These are phyloP conservation scores for Silene latifolia DNA, from an alignment of 148 eudicot species.

Conservation along the genomic window DNA sequence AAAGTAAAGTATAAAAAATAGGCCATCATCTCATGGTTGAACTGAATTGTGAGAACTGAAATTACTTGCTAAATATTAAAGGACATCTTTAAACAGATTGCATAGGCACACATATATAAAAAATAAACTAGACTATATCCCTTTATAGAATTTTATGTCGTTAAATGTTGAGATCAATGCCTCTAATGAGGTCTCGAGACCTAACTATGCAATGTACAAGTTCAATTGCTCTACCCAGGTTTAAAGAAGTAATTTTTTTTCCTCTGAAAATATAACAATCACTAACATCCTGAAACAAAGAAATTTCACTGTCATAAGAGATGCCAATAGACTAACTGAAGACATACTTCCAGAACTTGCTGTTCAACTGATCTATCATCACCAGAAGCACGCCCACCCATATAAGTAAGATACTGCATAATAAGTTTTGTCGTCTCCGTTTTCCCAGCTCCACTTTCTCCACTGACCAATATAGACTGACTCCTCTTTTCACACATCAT, in stretches of 20 bases:
- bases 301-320: constrained; percentile 1
- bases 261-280: not conserved
- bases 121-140: not conserved
- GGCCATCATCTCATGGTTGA: not conserved
- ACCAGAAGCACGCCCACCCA: constrained; percentile 91
- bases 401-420: constrained; percentile 94
- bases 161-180: not conserved
- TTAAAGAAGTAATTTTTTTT: constrained; percentile 2
- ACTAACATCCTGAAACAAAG: constrained; percentile 1
- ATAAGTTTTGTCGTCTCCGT: constrained; percentile 96
- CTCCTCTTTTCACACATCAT: constrained; percentile 71
- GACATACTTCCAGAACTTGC: constrained; percentile 93
- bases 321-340: constrained; percentile 13
- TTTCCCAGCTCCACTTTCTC: constrained; percentile 99
- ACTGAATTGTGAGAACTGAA: not conserved
- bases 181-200: not conserved
- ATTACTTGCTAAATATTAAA: not conserved
- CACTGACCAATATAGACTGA: constrained; percentile 98
- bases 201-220: constrained; percentile 8
- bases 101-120: not conserved
- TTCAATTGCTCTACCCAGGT: not conserved
- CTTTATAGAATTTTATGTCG: not conserved
- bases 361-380: constrained; percentile 95
- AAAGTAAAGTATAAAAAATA: not conserved
- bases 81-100: not conserved